Evolutionary conservation across 495 filamentous ascomycete genomes (phyloP).

Genomic region (Sphaerosporella brunnea): DNA sequence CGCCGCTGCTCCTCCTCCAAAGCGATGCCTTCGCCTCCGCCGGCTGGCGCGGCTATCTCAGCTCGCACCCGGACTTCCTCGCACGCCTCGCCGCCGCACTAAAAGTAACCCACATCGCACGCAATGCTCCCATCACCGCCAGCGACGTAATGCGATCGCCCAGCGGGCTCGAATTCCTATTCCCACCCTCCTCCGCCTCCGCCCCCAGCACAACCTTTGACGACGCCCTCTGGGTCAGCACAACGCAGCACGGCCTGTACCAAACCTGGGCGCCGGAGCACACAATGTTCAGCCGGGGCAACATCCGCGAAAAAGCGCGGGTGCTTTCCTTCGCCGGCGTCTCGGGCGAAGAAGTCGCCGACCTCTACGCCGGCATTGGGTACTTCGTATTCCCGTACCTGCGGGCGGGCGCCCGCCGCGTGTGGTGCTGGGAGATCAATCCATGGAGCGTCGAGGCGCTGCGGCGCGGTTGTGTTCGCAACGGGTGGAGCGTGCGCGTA

Average conservation of each 20-base stretch:
- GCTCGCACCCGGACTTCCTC: constrained; percentile 11
- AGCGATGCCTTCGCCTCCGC: constrained; percentile 8
- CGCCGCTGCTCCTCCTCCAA: constrained; percentile 14
- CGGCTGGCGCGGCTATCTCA: constrained; percentile 11
- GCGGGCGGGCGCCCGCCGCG: constrained; percentile 45
- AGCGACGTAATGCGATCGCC: constrained; percentile 6
- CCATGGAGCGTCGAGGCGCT: constrained; percentile 75
- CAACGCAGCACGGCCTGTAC: constrained; percentile 57
- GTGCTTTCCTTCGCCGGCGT: constrained; percentile 31
- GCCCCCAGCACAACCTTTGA: constrained; percentile 44
- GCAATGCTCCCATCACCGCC: constrained; percentile 11
- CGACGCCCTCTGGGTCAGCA: constrained; percentile 54
- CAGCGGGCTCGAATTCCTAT: constrained; percentile 6
- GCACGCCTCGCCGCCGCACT: constrained; percentile 2
- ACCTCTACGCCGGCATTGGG: constrained; percentile 81
- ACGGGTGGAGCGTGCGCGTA: constrained; percentile 44
- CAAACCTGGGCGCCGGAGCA: constrained; percentile 75
- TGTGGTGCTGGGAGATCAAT: constrained; percentile 81
- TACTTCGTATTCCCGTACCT: constrained; percentile 78
- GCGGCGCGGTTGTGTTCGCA: constrained; percentile 46
- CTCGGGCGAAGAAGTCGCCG: constrained; percentile 41
- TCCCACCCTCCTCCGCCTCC: background rate
- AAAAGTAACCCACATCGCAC: constrained; percentile 24
- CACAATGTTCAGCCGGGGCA: constrained; percentile 85
- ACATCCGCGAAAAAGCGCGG: constrained; percentile 72